These are phyloP conservation scores for Vigna unguiculata DNA, from an alignment of 306 rosid genomes.

Conservation along the genomic window DNA sequence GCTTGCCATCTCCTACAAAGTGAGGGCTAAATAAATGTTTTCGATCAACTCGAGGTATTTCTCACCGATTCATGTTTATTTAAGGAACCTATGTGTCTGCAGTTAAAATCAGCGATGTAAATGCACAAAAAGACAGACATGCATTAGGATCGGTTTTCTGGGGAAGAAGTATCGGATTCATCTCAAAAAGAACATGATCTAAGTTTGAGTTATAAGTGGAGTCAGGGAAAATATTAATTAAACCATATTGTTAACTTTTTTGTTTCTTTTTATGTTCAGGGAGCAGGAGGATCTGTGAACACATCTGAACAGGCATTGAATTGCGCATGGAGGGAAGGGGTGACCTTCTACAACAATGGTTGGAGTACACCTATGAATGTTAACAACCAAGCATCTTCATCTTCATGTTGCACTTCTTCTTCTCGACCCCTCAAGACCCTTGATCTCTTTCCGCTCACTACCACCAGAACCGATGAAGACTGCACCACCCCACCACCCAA, in stretches of 20 bases:
- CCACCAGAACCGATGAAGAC: conserved; percentile 65
- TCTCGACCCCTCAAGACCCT: conserved; percentile 74
- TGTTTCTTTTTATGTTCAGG: conserved; percentile 42
- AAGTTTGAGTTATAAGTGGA: background rate
- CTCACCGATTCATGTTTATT: background rate
- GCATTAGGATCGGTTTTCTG: background rate
- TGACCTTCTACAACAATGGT: conserved; percentile 55
- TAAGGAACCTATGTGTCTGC: background rate
- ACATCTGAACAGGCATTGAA: conserved; percentile 48
- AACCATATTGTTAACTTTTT: background rate
- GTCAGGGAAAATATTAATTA: background rate
- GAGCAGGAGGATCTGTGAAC: conserved; percentile 56
- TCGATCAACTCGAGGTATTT: background rate
- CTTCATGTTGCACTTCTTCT: conserved; percentile 50
- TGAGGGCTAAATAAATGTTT: background rate
- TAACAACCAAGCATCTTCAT: conserved; percentile 45
- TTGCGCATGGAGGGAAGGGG: conserved; percentile 47
- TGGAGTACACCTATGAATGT: conserved; percentile 46
- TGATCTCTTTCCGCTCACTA: conserved; percentile 80
- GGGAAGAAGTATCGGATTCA: conserved; percentile 2
- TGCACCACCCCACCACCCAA: conserved; percentile 37
- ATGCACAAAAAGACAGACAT: conserved; percentile 19
- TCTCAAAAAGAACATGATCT: background rate
- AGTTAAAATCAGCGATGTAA: background rate
- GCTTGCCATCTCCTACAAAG: background rate